A percentile compares a stretch with the other conserved stretches of the same genome.
Evolutionary conservation across 2,329 filamentous ascomycete species (phyloP).

Genomic region (Teratosphaeria epicoccoides): DNA sequence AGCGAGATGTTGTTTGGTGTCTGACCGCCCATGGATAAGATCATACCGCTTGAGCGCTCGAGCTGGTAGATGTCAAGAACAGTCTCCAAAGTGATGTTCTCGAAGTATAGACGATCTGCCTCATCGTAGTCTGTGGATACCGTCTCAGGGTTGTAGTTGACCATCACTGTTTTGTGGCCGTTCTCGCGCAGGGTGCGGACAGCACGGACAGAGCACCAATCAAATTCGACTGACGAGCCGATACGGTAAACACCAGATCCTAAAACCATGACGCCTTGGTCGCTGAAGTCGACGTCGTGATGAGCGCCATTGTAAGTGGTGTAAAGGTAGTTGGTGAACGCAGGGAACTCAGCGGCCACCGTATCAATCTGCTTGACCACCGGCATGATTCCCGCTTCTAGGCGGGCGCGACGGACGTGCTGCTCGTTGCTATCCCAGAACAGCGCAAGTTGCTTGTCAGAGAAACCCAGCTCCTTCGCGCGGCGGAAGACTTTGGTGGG

Average conservation of each 20-base stretch:
- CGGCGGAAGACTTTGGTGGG: slow-evolving; percentile 59
- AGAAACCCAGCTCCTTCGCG: slow-evolving; percentile 91
- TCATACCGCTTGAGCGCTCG: slow-evolving; percentile 71
- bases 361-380: slow-evolving; percentile 98
- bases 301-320: slow-evolving; percentile 88
- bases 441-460: slow-evolving; percentile 81
- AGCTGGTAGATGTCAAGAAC: slow-evolving; percentile 88
- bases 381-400: slow-evolving; percentile 77
- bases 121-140: slow-evolving; percentile 83
- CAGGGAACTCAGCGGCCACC: slow-evolving; percentile 91
- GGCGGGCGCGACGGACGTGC: slow-evolving; percentile 69
- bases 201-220: slow-evolving; percentile 95
- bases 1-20: slow-evolving; percentile 97
- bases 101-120: slow-evolving; percentile 88
- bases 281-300: slow-evolving; percentile 72
- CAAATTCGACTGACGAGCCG: slow-evolving; percentile 94
- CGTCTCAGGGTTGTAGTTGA: slow-evolving; percentile 88
- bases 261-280: slow-evolving; percentile 90
- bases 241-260: slow-evolving; percentile 96
- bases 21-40: slow-evolving; percentile 94
- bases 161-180: slow-evolving; percentile 91
- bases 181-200: slow-evolving; percentile 79
- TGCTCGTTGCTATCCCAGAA: slow-evolving; percentile 94
- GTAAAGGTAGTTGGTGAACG: slow-evolving; percentile 91
- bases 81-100: slow-evolving; percentile 84